Percentiles rank a stretch among this genome's conserved stretches.
Conservation (phyloP, 2,329 filamentous ascomycete genomes). For the Paecilomyces variotii region DNA sequence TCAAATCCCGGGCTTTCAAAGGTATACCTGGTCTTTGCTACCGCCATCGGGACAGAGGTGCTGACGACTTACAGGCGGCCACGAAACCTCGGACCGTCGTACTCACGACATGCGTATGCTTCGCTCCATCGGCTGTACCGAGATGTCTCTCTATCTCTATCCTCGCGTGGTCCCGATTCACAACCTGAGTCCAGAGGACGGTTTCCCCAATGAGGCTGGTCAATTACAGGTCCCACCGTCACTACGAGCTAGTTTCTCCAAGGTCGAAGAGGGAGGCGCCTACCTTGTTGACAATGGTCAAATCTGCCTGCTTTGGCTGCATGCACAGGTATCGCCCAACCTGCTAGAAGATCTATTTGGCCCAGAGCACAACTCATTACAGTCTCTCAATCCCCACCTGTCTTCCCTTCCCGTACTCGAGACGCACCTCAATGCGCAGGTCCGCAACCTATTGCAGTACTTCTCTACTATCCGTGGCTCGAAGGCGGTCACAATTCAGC, state of each 20-base stretch:
- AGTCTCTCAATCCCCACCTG: slow-evolving; percentile 71
- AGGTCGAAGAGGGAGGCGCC: slow-evolving; percentile 84
- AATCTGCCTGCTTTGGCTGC: slow-evolving; percentile 83
- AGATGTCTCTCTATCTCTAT: slow-evolving; percentile 88
- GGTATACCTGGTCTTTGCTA: slow-evolving; percentile 26
- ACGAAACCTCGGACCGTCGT: slow-evolving; percentile 81
- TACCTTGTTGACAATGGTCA: slow-evolving; percentile 97
- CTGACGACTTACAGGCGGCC: slow-evolving; percentile 50
- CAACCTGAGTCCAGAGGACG: slow-evolving; percentile 77
- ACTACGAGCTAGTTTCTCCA: slow-evolving; percentile 74
- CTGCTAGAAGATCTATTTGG: slow-evolving; percentile 87
- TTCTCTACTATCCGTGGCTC: slow-evolving; percentile 70
- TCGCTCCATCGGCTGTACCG: slow-evolving; percentile 74
- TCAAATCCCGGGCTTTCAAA: slow-evolving; percentile 91
- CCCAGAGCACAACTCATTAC: slow-evolving; percentile 60
- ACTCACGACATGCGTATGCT: slow-evolving; percentile 89
- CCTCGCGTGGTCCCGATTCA: slow-evolving; percentile 88
- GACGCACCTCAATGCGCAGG: slow-evolving; percentile 89
- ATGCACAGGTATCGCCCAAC: slow-evolving; percentile 85
- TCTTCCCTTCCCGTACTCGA: slow-evolving; percentile 75
- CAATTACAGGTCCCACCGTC: slow-evolving; percentile 76
- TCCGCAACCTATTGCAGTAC: slow-evolving; percentile 87
- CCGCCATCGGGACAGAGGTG: background rate
- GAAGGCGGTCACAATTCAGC: slow-evolving; percentile 80
- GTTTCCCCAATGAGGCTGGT: slow-evolving; percentile 87